Evolutionary conservation across 2,329 filamentous ascomycete genomes (phyloP).

Genomic region (Alternaria arbusti): DNA sequence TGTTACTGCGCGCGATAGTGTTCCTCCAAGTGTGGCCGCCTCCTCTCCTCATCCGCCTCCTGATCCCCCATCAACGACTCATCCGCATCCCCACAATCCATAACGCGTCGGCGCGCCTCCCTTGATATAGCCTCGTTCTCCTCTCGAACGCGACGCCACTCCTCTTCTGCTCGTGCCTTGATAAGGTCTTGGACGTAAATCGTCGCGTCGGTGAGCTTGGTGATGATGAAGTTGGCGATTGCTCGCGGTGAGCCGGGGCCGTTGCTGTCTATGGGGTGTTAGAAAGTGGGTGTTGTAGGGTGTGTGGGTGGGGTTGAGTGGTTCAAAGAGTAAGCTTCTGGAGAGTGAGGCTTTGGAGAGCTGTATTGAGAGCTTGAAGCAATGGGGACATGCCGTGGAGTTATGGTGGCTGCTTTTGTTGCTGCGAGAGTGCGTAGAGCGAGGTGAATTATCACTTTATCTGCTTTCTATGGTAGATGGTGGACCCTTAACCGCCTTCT

Average conservation of each 20-base stretch:
- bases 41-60: background rate
- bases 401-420: background rate
- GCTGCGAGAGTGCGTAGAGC: background rate
- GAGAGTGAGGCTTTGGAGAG: no score
- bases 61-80: background rate
- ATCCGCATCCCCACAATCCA: background rate
- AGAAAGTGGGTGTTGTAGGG: no score
- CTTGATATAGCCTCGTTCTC: no score
- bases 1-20: no score
- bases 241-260: background rate
- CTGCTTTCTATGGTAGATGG: background rate
- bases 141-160: accelerated
- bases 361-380: no score
- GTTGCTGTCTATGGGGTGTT: background rate
- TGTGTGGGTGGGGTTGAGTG: no score
- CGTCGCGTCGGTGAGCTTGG: background rate
- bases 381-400: accelerated
- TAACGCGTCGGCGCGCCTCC: background rate
- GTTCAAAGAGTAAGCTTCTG: no score
- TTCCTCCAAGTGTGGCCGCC: no score
- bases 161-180: background rate
- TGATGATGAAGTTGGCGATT: background rate
- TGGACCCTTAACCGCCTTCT: background rate
- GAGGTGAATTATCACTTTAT: background rate
- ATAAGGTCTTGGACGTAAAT: background rate